Conservation (phyloP, 768 basidiomycete genomes). For the Multifurca ochricompacta region DNA sequence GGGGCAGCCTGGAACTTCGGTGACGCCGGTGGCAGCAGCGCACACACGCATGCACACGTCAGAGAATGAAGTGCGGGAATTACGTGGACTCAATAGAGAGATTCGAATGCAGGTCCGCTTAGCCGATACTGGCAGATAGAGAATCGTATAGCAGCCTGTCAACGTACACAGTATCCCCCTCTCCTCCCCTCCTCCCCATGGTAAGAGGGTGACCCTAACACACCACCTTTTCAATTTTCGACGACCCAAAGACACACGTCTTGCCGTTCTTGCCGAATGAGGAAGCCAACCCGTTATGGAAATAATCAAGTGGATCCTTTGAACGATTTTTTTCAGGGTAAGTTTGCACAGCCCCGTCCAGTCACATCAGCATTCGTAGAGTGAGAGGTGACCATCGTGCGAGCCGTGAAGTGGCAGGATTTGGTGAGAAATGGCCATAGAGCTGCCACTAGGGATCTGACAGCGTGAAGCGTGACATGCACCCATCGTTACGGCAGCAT, state of each 20-base stretch:
- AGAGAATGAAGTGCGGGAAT: neutral
- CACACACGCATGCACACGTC: too few species aligned
- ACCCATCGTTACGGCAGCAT: too few species aligned
- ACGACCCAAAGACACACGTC: neutral
- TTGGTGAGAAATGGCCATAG: neutral
- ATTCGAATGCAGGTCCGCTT: neutral
- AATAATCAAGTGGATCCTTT: conserved; percentile 4
- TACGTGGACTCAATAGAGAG: neutral
- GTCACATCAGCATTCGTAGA: neutral
- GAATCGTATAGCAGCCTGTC: neutral
- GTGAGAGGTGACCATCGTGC: neutral
- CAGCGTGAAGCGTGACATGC: too few species aligned
- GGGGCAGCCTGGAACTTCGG: too few species aligned
- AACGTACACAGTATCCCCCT: too few species aligned
- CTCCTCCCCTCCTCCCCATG: too few species aligned
- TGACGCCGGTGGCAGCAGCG: too few species aligned
- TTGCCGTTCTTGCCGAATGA: neutral
- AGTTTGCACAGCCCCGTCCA: neutral
- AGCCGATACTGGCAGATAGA: neutral
- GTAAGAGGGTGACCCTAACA: too few species aligned
- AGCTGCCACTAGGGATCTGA: neutral
- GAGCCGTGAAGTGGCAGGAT: neutral
- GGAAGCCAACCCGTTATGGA: neutral
- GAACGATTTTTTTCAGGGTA: neutral
- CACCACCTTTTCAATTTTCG: neutral